Base-by-base conservation (phyloP, 306 rosid species). In the Astragalus membranaceus region DNA sequence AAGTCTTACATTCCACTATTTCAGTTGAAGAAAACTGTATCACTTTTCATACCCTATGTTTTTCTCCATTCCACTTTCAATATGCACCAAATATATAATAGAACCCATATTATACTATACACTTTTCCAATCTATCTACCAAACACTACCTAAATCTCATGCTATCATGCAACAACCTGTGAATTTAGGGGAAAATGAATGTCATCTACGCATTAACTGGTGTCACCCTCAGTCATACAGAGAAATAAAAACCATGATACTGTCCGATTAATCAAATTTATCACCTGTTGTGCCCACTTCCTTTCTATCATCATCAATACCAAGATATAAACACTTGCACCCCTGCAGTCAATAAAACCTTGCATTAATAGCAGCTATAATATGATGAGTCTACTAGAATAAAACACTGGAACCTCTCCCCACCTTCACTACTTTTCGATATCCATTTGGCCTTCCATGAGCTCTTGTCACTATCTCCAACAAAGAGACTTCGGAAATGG, bases 271-370 rank as follows among this genome's bases (percentile, higher is more conserved):
- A 60, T 47, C 55, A 54, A 74, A 68, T 15, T 43, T 72, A 69
- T 64, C 43, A 88, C 97, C 99, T 84, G 96, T 86, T 53, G 99
- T 94, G 71, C 99, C 99, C 52, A 82, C 85, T 71, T 88, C 91
- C 83, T 86, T 89, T 81, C 90, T 91, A 44, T 87, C 91, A 55
- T 87, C 88, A 67, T 87, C 92, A 75, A 88, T 80, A 74, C 95
- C 95, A 84, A 87, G 95, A 75, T 79, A 84, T 73, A 94, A 76
- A 78, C 96, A 85, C 79, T 88, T 94, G 86, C 90, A 87, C 37
- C 92, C 97, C 99, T 94, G 78, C 68, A 69, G 47, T 54, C 73
- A 78, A 63, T 20, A 12, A 6, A 63, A 65, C 49, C 55, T 63
- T 78, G 80, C 75, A 80, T 29, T 16, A 84, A 63, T 50, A 73